Evolutionary conservation across 192 early-diverging fungal genomes (phyloP).

Genomic region (Podila horticola): DNA sequence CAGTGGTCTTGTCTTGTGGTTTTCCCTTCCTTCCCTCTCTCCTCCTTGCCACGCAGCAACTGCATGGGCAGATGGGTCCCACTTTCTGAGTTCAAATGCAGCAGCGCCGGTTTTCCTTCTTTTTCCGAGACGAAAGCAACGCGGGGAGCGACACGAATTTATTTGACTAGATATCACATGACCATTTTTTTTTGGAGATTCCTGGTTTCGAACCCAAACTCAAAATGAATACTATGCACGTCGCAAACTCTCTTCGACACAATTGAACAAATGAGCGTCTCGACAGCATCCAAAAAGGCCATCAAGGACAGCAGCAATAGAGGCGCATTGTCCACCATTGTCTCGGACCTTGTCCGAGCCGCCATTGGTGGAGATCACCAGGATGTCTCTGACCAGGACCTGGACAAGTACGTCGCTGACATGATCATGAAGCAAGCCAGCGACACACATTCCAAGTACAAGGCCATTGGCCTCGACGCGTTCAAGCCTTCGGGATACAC

Average conservation of each 20-base stretch:
- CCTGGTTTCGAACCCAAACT: no score
- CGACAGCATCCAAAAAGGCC: neutral
- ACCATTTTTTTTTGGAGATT: no score
- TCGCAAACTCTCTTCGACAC: neutral
- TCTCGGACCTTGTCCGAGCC: slow-evolving; percentile 57
- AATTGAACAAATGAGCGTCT: neutral
- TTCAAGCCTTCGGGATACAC: slow-evolving; percentile 30
- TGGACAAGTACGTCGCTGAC: slow-evolving; percentile 67
- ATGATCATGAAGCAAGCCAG: slow-evolving; percentile 59
- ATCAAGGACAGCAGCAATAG: neutral
- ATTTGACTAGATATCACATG: no score
- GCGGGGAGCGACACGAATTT: no score
- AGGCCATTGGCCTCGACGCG: slow-evolving; percentile 51
- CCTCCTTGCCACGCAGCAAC: no score
- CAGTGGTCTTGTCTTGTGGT: no score
- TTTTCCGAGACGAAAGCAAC: no score
- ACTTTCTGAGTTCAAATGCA: no score
- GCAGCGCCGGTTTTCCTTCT: no score
- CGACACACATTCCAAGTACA: slow-evolving; percentile 49
- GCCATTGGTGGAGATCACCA: slow-evolving; percentile 53
- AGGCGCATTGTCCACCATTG: slow-evolving; percentile 6
- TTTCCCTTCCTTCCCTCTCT: no score
- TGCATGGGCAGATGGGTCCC: no score
- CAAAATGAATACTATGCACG: neutral
- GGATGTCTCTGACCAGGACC: slow-evolving; percentile 55